Conservation (phyloP, 1,139 yeast species). For the Suhomyces anneliseae region DNA sequence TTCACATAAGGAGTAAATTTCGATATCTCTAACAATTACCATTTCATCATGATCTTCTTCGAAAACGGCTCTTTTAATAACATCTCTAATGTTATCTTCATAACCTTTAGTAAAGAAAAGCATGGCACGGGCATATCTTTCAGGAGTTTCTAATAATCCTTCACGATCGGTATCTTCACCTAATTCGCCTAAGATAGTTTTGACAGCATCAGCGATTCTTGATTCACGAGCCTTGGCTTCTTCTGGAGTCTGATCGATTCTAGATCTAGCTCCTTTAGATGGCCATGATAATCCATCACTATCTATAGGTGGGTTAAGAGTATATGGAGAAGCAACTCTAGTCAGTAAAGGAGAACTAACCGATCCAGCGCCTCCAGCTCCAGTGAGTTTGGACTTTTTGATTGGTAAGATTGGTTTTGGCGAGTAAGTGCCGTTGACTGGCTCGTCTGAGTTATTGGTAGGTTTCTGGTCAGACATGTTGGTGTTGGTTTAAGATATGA, state of each 20-base stretch:
- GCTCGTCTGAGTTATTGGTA: conserved; percentile 1
- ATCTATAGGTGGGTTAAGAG: conserved; percentile 82
- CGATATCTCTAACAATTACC: conserved; percentile 96
- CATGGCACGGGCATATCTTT: conserved; percentile 95
- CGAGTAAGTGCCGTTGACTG: conserved; percentile 18
- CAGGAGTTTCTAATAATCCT: conserved; percentile 92
- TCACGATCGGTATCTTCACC: conserved; percentile 92
- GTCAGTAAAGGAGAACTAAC: conserved; percentile 58
- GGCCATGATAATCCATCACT: conserved; percentile 95
- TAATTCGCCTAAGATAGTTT: conserved; percentile 74
- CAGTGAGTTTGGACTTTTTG: conserved; percentile 25
- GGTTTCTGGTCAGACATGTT: conserved; percentile 4
- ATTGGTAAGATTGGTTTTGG: conserved; percentile 28
- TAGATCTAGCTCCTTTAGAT: conserved; percentile 74
- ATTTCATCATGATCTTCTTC: conserved; percentile 98
- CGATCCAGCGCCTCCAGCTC: conserved; percentile 7
- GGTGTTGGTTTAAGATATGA: background rate
- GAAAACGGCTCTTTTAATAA: conserved; percentile 90
- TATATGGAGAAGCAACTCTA: conserved; percentile 80
- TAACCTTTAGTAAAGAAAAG: conserved; percentile 93
- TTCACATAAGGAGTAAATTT: conserved; percentile 88
- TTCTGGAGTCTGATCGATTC: conserved; percentile 66
- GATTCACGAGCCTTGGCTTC: conserved; percentile 63
- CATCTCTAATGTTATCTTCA: conserved; percentile 88
- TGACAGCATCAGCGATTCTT: conserved; percentile 84